Base-by-base conservation (phyloP, 257 asterid genomes). In the Datura wrightii region DNA sequence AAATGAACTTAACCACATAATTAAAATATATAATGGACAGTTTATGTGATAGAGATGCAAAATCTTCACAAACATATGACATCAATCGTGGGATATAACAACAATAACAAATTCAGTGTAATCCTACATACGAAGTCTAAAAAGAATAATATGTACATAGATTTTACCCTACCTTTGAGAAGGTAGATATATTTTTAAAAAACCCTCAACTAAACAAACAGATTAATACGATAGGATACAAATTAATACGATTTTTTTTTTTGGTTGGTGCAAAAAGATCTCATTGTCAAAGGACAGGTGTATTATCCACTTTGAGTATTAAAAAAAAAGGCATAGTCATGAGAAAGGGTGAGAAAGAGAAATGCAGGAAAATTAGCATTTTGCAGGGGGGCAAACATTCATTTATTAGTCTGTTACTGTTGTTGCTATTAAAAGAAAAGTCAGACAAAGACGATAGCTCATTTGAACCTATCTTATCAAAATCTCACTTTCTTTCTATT, bases 401-500 rank as follows among this genome's bases (percentile, higher is more conserved):
- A 67, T 69, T 86, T 74, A 86, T 63, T 54, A 65, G 46, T 82
- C 80, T 59, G 37, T 14, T 52, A 24, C 31, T 60, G 34, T 24
- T 48, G 69, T 58, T 34, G 37, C 67, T 37, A 50, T 24, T 52
- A 48, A 71, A 62, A 37, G 13, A 50, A 31, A 52, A 83, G 15
- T 14, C 82, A 24, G 62, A 50, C 46, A 36, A 65, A 66, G 36
- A 72, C 19, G 42, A 74, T 50, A 14, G 82, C 46, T 50, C 82
- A 69, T 53, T 48, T 79, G 39, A 79, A 76, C 53, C 14, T 82
- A 53, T 76, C 37, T 50, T 39, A 83, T 24, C 36, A 50, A 66
- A 78, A 46, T 86, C 84, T 79, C 82, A 79, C 48, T 79, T 78
- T 84, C 48, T 52, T 76, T 76, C 63, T 50, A 50, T 50, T 76